Percentiles rank a stretch among this genome's conserved stretches.
phyloP scores from a whole-genome alignment of 1,284 basidiomycete genomes.

The Fomitiporia mediterranea region DNA sequence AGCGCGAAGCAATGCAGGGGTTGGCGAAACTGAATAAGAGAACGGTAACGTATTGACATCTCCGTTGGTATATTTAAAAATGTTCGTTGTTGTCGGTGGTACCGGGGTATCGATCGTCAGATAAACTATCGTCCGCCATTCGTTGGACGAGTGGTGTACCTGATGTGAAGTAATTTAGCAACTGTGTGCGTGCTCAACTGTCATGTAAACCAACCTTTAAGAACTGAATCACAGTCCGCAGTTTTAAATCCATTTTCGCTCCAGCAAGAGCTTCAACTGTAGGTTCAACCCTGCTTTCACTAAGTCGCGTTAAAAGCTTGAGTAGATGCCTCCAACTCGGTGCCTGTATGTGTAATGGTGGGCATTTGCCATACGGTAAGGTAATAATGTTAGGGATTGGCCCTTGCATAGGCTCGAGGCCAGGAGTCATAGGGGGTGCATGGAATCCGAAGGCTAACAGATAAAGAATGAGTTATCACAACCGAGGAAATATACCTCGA shows the following conservation, averaged over 20 bases:
- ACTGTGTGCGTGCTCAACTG: background rate
- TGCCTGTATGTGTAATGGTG: constrained; percentile 66
- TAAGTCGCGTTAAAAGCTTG: constrained; percentile 65
- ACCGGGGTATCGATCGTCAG: constrained; percentile 66
- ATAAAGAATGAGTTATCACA: constrained; percentile 19
- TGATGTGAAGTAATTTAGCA: constrained; percentile 25
- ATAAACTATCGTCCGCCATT: constrained; percentile 72
- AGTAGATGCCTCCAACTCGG: constrained; percentile 67
- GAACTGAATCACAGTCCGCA: constrained; percentile 73
- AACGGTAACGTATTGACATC: constrained; percentile 63
- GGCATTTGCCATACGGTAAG: constrained; percentile 60
- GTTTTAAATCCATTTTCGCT: constrained; percentile 49
- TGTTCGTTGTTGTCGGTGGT: constrained; percentile 40
- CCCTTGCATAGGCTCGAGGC: constrained; percentile 42
- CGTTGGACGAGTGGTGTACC: constrained; percentile 51
- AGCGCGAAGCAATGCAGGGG: constrained; percentile 58
- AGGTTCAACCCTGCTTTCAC: constrained; percentile 63
- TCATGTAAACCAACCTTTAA: constrained; percentile 48
- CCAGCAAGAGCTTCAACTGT: constrained; percentile 59
- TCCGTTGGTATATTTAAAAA: constrained; percentile 47
- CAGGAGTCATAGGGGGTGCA: constrained; percentile 49
- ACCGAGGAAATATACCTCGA: background rate
- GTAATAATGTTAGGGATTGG: constrained; percentile 66
- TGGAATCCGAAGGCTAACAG: constrained; percentile 59
- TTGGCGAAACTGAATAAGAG: constrained; percentile 57